Conservation (phyloP, 148 eudicot genomes). For the Bassia scoparia region DNA sequence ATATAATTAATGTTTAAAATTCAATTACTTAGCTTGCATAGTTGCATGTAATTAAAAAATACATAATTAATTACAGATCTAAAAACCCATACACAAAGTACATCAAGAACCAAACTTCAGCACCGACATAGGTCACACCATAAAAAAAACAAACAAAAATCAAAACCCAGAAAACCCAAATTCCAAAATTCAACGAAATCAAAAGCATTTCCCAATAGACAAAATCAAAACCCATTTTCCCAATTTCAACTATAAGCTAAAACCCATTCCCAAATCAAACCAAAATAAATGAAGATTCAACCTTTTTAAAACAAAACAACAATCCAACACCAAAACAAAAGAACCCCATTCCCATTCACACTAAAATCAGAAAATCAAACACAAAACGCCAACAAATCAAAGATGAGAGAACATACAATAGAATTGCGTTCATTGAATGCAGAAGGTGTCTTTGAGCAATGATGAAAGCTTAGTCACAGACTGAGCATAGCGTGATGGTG, state of each 20-base stretch:
- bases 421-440: slow-evolving; percentile 88
- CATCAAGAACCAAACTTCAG: slow-evolving; percentile 2
- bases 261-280: slow-evolving; percentile 13
- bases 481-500: slow-evolving; percentile 78
- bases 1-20: background rate
- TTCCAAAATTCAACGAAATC: background rate
- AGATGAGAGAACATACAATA: slow-evolving; percentile 48
- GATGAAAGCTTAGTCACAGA: slow-evolving; percentile 57
- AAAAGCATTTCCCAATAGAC: background rate
- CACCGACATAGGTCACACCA: background rate
- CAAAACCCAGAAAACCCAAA: background rate
- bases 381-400: background rate
- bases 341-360: background rate
- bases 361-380: background rate
- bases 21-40: background rate
- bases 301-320: no score
- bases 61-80: slow-evolving; percentile 13
- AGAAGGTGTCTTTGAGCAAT: slow-evolving; percentile 60
- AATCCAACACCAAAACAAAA: no score
- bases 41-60: background rate
- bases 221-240: background rate
- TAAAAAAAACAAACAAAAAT: background rate
- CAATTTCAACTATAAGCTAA: slow-evolving; percentile 3
- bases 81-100: slow-evolving; percentile 10
- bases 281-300: background rate